Evolutionary conservation across 495 filamentous ascomycete genomes (phyloP).

Genomic region (Articulospora tetracladia): DNA sequence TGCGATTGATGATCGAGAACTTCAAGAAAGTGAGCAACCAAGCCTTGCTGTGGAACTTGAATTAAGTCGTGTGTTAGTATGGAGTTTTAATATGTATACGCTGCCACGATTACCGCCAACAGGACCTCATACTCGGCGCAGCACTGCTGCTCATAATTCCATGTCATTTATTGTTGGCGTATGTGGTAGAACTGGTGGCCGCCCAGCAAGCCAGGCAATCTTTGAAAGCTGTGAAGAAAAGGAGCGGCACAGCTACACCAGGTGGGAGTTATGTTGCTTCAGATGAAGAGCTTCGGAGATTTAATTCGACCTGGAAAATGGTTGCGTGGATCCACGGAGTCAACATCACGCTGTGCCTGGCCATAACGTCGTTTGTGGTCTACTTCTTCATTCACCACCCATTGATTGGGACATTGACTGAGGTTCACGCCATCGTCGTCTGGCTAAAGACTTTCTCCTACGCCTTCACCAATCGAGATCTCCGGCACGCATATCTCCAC

Average conservation of each 20-base stretch:
- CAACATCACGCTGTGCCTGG: slow-evolving; percentile 78
- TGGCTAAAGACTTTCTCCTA: slow-evolving; percentile 96
- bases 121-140: slow-evolving; percentile 72
- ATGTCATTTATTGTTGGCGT: slow-evolving; percentile 84
- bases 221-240: slow-evolving; percentile 58
- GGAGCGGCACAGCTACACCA: slow-evolving; percentile 42
- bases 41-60: background rate
- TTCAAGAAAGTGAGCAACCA: slow-evolving; percentile 72
- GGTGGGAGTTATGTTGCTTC: slow-evolving; percentile 36
- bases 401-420: slow-evolving; percentile 83
- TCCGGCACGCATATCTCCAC: slow-evolving; percentile 81
- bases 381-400: slow-evolving; percentile 91
- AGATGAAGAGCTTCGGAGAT: slow-evolving; percentile 53
- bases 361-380: slow-evolving; percentile 76
- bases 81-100: slow-evolving; percentile 89
- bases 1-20: slow-evolving; percentile 93
- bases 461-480: slow-evolving; percentile 92
- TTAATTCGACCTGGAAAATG: slow-evolving; percentile 70
- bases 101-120: slow-evolving; percentile 80
- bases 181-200: slow-evolving; percentile 78
- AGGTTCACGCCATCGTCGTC: slow-evolving; percentile 90
- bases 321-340: slow-evolving; percentile 75
- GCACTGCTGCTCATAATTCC: slow-evolving; percentile 82
- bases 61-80: slow-evolving; percentile 64
- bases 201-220: slow-evolving; percentile 68